A percentile compares a stretch with the other conserved stretches of the same genome.
Evolutionary conservation across 306 rosid species (phyloP).

Genomic region (Clitoria ternatea): DNA sequence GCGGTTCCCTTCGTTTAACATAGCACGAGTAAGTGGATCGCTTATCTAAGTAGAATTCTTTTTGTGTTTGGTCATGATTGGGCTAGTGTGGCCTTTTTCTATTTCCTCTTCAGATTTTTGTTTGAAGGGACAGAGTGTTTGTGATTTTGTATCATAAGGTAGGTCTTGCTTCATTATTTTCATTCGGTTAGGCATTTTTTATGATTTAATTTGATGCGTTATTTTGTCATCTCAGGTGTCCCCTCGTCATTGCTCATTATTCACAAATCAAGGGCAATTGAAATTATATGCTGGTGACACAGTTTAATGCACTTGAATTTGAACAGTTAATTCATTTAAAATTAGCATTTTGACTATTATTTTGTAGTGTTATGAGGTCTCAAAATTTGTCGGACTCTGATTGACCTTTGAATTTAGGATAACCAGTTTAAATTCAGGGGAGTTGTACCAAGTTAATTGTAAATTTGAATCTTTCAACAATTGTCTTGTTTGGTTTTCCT

Average conservation of each 20-base stretch:
- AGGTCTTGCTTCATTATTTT: constrained; percentile 42
- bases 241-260: constrained; percentile 12
- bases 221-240: constrained; percentile 19
- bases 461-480: constrained; percentile 1
- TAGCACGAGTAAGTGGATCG: constrained; percentile 72
- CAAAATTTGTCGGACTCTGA: constrained; percentile 9
- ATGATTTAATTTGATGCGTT: constrained; percentile 24
- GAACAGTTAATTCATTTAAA: background rate
- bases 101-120: constrained; percentile 59
- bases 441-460: constrained; percentile 26
- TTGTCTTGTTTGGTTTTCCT: background rate
- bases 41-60: background rate
- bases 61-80: constrained; percentile 14
- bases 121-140: constrained; percentile 56
- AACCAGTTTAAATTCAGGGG: constrained; percentile 31
- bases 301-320: constrained; percentile 9
- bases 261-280: constrained; percentile 16
- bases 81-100: constrained; percentile 46
- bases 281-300: constrained; percentile 20
- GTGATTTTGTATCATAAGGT: constrained; percentile 54
- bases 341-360: background rate
- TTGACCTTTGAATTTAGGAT: constrained; percentile 13
- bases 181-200: constrained; percentile 18
- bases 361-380: background rate
- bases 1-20: constrained; percentile 85